Base-by-base conservation (phyloP, 73 alveolate genomes). In the Uronychia binucleata region DNA sequence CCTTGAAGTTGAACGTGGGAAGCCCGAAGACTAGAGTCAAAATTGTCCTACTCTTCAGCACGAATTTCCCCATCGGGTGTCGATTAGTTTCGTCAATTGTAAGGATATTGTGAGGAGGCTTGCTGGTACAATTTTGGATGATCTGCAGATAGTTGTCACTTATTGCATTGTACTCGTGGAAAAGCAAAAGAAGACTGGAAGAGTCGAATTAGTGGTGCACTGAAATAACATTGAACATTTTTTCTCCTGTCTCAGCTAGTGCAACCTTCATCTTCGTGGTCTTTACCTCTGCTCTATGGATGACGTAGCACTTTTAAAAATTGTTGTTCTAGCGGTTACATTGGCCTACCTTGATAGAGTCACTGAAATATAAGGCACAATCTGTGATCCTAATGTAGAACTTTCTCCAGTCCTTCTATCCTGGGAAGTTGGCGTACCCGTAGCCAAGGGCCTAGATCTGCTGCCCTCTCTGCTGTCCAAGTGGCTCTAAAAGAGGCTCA, bases 11-110 rank as follows among this genome's bases (percentile, higher is more conserved):
- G 5, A 46, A 46, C 19, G 67, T 46, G n/a, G 67, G 67, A 5
- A 46, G 5, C 19, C 67, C 67, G 19, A 11, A 46, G 5, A 46
- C 67, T 46, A 46, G 67, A 46, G 67, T 11, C n/a, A 11, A 46
- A 46, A 46, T 46, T 5, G 67, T 46, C 5, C 67, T 46, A 46
- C 67, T 5, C 19, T 46, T 46, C n/a, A 46, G 67, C 5, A 46
- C 19, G 67, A 86, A 31, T 59, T 86, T 86, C 0, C 92, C 92
- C 33, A 77, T 46, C 13, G 92, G 92, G 67, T 86, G 28, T 59
- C 76, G 34, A 31, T 78, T 78, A 0, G 92, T 78, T 32, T 86
- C 67, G 33, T 86, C 92, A 0, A 86, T 58, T 58, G n/a, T 78
- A 29, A 26, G 1, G 83, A 78, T 78, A 28, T 33, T 78, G 28